phyloP scores from a whole-genome alignment of 1,284 basidiomycete species.

The Bondarzewia mesenterica region DNA sequence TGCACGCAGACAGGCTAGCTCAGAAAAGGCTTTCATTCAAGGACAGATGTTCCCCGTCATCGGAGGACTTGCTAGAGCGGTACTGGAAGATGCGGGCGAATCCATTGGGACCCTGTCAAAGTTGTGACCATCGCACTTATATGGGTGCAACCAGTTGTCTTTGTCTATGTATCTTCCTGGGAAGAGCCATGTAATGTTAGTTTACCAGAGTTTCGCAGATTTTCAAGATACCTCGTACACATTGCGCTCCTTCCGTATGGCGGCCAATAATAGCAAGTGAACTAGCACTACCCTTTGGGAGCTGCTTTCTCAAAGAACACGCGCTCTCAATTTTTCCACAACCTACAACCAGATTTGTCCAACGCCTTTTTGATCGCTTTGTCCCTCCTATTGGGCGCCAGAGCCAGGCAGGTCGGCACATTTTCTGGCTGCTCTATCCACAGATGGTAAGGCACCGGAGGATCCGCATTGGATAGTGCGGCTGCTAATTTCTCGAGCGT shows the following conservation, averaged over 20 bases:
- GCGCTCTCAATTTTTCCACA: conserved; percentile 18
- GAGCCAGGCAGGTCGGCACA: conserved; percentile 40
- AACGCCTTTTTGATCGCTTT: conserved; percentile 32
- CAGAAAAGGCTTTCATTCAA: conserved; percentile 61
- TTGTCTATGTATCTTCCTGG: background rate
- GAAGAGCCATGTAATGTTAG: background rate
- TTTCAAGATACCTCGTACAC: background rate
- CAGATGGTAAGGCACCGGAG: conserved; percentile 32
- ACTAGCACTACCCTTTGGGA: background rate
- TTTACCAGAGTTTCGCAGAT: background rate
- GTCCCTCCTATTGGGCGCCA: conserved; percentile 41
- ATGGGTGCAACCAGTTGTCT: background rate
- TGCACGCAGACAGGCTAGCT: conserved; percentile 81
- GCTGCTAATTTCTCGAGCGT: conserved; percentile 28
- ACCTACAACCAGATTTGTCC: conserved; percentile 28
- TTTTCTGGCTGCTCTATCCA: conserved; percentile 51
- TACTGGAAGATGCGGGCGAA: conserved; percentile 47
- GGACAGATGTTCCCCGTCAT: conserved; percentile 52
- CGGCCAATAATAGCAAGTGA: background rate
- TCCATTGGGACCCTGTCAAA: background rate
- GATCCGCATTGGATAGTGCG: conserved; percentile 20
- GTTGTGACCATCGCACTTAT: background rate
- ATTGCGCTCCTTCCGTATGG: too few relatives aligned
- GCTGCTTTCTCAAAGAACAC: background rate
- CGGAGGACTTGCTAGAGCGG: conserved; percentile 52